Base-by-base conservation (phyloP, 768 basidiomycete genomes). In the Suillus sp. region DNA sequence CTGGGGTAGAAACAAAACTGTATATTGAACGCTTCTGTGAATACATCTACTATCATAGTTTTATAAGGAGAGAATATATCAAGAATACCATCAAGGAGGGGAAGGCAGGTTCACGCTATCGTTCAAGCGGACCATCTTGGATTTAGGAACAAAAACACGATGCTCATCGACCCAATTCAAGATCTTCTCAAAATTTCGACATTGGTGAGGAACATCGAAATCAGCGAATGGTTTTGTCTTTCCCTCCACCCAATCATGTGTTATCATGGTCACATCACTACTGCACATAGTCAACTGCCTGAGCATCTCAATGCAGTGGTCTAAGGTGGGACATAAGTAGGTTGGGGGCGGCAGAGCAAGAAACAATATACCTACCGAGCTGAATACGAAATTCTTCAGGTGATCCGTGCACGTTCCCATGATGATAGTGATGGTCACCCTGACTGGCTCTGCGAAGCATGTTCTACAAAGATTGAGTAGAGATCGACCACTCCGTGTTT, bases 201-300 rank as follows among this genome's bases (percentile, higher is more conserved):
- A 62, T 27, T 30, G 30, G 25, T 58, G 61, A 35, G 14, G 22
- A 42, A 34, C n/a, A n/a, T 58, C 22, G 61, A 54, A 40, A 22
- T 62, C 13, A n/a, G 35, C 16, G 0, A 30, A 10, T 5, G 61
- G 61, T 4, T 3, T 7, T 8, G 2, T 5, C 9, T 2, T 25
- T 10, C 40, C 64, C 34, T 47, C 40, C 13, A 66, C n/a, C 65
- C 65, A 66, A 50, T 66, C 60, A 37, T 64, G 47, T 4, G 37
- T 20, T 13, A 66, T 50, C 64, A 66, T 62, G 6, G 38, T 58
- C 8, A 62, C 25, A 43, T 66, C 63, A 13, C 63, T 30, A 14
- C 40, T 35, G 30, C 65, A 66, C 65, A 64, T 66, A 13, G 48
- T 6, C n/a, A 37, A n/a, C 60, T 66, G 63, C 16, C 65, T 54